These are phyloP conservation scores for Fagus crenata DNA, from an alignment of 306 rosid species.

Conservation along the genomic window DNA sequence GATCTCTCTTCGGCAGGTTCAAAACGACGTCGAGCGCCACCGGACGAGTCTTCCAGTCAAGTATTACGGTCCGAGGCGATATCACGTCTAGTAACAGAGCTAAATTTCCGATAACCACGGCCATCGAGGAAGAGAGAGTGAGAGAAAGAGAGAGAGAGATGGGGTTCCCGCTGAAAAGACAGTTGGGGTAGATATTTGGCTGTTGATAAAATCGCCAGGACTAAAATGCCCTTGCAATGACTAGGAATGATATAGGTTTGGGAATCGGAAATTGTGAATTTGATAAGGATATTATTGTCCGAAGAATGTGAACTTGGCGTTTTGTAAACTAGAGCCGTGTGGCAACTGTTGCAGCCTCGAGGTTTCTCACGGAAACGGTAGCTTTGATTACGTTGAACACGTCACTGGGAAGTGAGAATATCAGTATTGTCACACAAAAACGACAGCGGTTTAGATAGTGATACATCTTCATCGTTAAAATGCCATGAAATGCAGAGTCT, in stretches of 20 bases:
- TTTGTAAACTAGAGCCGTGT: slow-evolving; percentile 41
- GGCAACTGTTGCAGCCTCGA: slow-evolving; percentile 20
- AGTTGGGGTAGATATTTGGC: slow-evolving; percentile 39
- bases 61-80: slow-evolving; percentile 43
- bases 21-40: slow-evolving; percentile 52
- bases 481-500: too few relatives aligned
- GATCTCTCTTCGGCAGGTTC: slow-evolving; percentile 60
- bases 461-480: not conserved
- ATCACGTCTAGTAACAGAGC: slow-evolving; percentile 64
- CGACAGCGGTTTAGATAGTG: slow-evolving; percentile 26
- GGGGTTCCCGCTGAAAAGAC: slow-evolving; percentile 43
- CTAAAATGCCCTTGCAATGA: slow-evolving; percentile 21
- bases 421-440: not conserved
- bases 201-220: slow-evolving; percentile 14
- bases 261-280: slow-evolving; percentile 3
- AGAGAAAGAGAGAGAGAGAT: not conserved
- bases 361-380: not conserved
- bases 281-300: slow-evolving; percentile 7
- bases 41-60: slow-evolving; percentile 60
- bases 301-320: slow-evolving; percentile 32
- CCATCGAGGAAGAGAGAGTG: slow-evolving; percentile 42
- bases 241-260: not conserved
- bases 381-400: slow-evolving; percentile 11
- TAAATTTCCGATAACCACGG: slow-evolving; percentile 65
- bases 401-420: not conserved